phyloP scores from a whole-genome alignment of 345 rosid species.

The Murraya koenigii region DNA sequence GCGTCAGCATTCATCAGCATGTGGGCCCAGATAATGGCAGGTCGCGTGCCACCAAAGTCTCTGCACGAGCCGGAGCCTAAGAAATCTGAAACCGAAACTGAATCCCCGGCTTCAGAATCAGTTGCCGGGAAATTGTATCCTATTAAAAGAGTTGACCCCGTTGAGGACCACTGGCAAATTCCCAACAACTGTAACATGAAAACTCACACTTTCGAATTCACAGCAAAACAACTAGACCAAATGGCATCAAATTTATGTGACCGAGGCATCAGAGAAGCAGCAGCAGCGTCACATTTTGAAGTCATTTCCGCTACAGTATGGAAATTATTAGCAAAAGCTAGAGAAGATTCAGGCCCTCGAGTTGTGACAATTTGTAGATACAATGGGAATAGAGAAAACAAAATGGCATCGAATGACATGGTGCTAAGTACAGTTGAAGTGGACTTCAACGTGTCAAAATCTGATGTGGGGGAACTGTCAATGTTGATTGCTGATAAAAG shows the following conservation, averaged over 20 bases:
- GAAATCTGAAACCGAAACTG: neutral
- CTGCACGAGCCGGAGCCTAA: constrained; percentile 6
- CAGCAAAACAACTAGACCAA: constrained; percentile 30
- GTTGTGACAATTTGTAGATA: constrained; percentile 39
- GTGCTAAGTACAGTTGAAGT: constrained; percentile 36
- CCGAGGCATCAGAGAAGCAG: neutral
- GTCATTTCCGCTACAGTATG: constrained; percentile 54
- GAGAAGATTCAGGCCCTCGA: constrained; percentile 29
- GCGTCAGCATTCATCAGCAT: constrained; percentile 52
- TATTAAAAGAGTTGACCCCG: constrained; percentile 43
- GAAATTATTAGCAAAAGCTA: constrained; percentile 43
- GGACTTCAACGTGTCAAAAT: constrained; percentile 28
- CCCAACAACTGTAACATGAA: constrained; percentile 30
- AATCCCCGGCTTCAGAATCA: neutral
- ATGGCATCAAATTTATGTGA: constrained; percentile 12
- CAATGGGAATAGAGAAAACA: neutral
- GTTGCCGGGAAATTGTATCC: constrained; percentile 18
- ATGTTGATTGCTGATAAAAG: constrained; percentile 22
- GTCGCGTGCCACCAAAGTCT: constrained; percentile 26
- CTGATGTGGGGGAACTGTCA: constrained; percentile 39
- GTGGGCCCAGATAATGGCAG: constrained; percentile 36
- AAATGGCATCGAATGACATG: constrained; percentile 33
- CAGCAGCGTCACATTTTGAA: constrained; percentile 23
- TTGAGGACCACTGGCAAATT: constrained; percentile 51
- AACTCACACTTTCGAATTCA: constrained; percentile 30